Evolutionary conservation across 1,139 yeast species (phyloP), one percentile per base, ranked within the genome.

Genomic region (Pichia sp.): DNA sequence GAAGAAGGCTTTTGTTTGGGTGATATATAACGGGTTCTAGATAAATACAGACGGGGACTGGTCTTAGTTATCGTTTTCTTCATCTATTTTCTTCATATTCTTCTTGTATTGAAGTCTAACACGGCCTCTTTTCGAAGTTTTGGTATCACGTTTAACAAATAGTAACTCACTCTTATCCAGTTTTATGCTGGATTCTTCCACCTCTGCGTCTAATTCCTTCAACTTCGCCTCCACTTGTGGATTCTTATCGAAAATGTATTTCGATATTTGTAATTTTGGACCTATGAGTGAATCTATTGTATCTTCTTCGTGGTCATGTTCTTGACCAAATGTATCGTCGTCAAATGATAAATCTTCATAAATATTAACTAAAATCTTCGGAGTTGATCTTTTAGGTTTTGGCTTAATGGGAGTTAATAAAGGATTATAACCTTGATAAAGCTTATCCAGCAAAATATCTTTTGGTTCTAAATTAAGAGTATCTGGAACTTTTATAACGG

Each of bases 391-490:
- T 36, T 54, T 53, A 10, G 57, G 51, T 7, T 62, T 61, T 11
- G 68, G 67, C 11, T 55, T 56, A 14, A 67, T 56, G 2, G 71
- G 71, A 18, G 64, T 45, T 11, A 69, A 60, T 30, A 67, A 53
- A 14, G 71, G 71, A 42, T 64, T 62, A 48, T 63, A 66, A 2
- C 69, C 70, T 51, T 63, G 67, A 53, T 67, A 67, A 8, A 67
- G 54, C 27, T 56, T 61, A 51, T 67, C 70, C 18, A 67, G 48
- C 36, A 67, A 49, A 13, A 67, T 55, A 19, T 66, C 69, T 43
- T 61, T 64, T 11, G 70, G 66, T 33, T 60, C 66, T 13, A 67
- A 51, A 27, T 60, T 60, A 41, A 62, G 54, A 1, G 69, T 65
- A 27, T 62, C 61, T 19, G 70, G 68, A 11, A 67, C 70, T 48